Conservation (phyloP, 179 eudicot species). For the Beta lomatogona region DNA sequence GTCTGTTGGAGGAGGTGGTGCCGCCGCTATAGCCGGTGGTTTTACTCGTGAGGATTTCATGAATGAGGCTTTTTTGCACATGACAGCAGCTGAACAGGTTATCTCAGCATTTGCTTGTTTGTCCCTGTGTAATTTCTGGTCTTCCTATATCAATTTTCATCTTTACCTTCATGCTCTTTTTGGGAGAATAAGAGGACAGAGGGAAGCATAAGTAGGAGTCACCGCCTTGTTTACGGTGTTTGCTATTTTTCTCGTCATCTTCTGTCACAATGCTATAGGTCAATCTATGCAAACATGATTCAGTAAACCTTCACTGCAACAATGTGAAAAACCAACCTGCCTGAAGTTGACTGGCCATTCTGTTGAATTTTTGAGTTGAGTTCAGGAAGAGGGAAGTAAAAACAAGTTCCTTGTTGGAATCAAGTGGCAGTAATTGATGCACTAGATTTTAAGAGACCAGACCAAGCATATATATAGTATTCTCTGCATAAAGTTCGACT, state of each 20-base stretch:
- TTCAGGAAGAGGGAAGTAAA: background rate
- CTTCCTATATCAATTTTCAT: background rate
- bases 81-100: constrained; percentile 99
- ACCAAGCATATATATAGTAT: too few relatives aligned
- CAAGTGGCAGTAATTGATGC: background rate
- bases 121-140: background rate
- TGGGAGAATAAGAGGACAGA: background rate
- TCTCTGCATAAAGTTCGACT: background rate
- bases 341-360: background rate
- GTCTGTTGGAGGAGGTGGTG: constrained; percentile 99
- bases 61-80: constrained; percentile 83
- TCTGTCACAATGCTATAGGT: too few relatives aligned
- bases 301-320: background rate
- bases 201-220: background rate
- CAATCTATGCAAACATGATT: background rate
- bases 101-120: constrained; percentile 3
- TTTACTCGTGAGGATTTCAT: constrained; percentile 92
- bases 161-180: constrained; percentile 4
- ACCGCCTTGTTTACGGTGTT: background rate
- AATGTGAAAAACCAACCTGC: background rate
- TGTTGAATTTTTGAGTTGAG: background rate
- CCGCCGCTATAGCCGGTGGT: constrained; percentile 86
- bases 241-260: background rate
- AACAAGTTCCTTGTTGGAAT: background rate
- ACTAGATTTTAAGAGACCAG: background rate